Base-by-base conservation (phyloP, 352 stramenopile genomes). In the Phytophthora pinifolia region DNA sequence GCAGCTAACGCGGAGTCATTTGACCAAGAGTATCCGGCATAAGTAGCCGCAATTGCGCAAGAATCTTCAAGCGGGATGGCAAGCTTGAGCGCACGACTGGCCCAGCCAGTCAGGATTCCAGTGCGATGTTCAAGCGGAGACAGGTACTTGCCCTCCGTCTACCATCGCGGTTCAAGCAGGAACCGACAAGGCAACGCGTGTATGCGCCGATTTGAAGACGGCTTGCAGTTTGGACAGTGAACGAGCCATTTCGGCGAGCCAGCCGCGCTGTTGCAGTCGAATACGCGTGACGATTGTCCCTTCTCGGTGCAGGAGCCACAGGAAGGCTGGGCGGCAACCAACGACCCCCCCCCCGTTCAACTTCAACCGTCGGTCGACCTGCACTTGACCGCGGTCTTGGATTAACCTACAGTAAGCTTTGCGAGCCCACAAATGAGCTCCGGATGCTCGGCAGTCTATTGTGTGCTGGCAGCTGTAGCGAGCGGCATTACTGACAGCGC, bases 1-100 rank as follows among this genome's bases (percentile, higher is more conserved):
- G 47, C 53, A 54, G 52, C 0, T 29, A 47, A 52, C 49, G 54
- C 55, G 49, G 39, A 34, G 25, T 43, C 32, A 13, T 30, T 45
- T 53, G 42, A 57, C 38, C 5, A 18, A 33, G 25, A 12, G 14
- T 17, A 35, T 46, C 9, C 20, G n/a, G n/a, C n/a, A n/a, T n/a
- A n/a, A n/a, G n/a, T n/a, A n/a, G n/a, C n/a, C n/a, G n/a, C n/a
- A n/a, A n/a, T n/a, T n/a, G 43, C n/a, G 22, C 50, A 17, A 29
- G 55, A 64, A 59, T 59, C 56, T 61, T 66, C 57, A 54, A 60
- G 56, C 55, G 30, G 20, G 46, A 46, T 39, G 43, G 50, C 45
- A 13, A 48, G 33, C 32, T n/a, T n/a, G n/a, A n/a, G n/a, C n/a
- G 54, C 25, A 50, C 54, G 54, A 62, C 46, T 62, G 54, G 43